Percentiles rank a stretch among this genome's conserved stretches.
Conservation (phyloP, 352 stramenopile genomes). For the Globisporangium heterothallicum region DNA sequence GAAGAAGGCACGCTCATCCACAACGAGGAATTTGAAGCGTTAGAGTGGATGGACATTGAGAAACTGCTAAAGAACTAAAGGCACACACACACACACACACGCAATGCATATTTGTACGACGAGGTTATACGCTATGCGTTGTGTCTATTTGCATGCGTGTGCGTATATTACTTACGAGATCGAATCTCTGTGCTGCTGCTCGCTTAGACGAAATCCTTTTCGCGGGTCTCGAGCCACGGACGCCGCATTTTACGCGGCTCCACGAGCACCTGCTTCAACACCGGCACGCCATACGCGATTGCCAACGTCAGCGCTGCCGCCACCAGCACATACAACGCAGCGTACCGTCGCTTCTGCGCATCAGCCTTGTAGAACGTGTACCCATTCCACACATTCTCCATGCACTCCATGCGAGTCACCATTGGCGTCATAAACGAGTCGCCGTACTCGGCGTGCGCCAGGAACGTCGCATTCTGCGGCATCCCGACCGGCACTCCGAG, state of each 20-base stretch:
- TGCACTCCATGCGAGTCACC: slow-evolving; percentile 68
- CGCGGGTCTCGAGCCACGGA: slow-evolving; percentile 18
- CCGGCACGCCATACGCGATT: slow-evolving; percentile 18
- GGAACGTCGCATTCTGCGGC: slow-evolving; percentile 48
- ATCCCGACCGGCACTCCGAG: slow-evolving; percentile 48
- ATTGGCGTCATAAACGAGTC: slow-evolving; percentile 63
- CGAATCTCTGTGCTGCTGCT: not conserved
- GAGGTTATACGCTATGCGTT: slow-evolving; percentile 16
- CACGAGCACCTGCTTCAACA: slow-evolving; percentile 21
- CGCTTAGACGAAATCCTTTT: slow-evolving; percentile 14
- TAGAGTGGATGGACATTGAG: slow-evolving; percentile 56
- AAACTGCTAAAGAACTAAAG: slow-evolving; percentile 42
- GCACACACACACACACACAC: too few species aligned
- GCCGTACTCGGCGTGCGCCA: slow-evolving; percentile 66
- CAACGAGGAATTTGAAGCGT: slow-evolving; percentile 72
- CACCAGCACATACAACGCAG: slow-evolving; percentile 20
- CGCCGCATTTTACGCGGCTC: slow-evolving; percentile 15
- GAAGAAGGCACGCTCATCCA: slow-evolving; percentile 70
- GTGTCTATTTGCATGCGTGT: slow-evolving; percentile 16
- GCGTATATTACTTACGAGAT: not conserved
- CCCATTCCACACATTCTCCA: slow-evolving; percentile 74
- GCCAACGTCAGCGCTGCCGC: slow-evolving; percentile 24
- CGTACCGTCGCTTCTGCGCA: slow-evolving; percentile 18
- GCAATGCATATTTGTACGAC: not conserved
- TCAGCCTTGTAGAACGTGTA: slow-evolving; percentile 64